Conservation (phyloP, 129 eudicot species). For the Escallonia herrerae region DNA sequence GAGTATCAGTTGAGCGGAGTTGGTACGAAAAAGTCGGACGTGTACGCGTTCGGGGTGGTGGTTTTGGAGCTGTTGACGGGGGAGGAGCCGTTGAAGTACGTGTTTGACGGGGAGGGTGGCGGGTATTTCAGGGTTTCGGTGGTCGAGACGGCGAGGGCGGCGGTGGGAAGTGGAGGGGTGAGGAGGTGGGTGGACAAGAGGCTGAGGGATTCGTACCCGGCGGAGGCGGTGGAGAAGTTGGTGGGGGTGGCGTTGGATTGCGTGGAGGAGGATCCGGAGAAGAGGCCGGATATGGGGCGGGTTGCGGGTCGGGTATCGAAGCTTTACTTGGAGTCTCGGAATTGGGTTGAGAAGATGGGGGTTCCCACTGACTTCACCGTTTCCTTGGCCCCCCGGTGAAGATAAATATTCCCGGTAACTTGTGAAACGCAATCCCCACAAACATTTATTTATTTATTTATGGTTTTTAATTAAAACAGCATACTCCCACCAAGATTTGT, state of each 20-base stretch:
- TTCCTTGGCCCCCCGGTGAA: slow-evolving; percentile 66
- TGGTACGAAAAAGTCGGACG: slow-evolving; percentile 55
- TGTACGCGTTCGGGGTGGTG: slow-evolving; percentile 81
- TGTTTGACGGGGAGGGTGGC: slow-evolving; percentile 24
- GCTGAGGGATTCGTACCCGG: slow-evolving; percentile 82
- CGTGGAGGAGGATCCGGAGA: slow-evolving; percentile 59
- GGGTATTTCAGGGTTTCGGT: slow-evolving; percentile 47
- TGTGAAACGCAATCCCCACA: no score
- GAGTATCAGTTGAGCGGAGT: slow-evolving; percentile 59
- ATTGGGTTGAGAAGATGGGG: slow-evolving; percentile 63
- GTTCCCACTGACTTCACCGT: slow-evolving; percentile 46
- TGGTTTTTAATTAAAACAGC: no score
- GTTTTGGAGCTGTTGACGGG: slow-evolving; percentile 72
- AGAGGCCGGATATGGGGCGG: slow-evolving; percentile 69
- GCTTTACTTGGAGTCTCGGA: slow-evolving; percentile 62
- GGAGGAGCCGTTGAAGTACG: slow-evolving; percentile 51
- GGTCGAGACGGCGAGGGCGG: slow-evolving; percentile 54
- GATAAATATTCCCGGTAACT: no score
- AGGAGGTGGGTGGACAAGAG: slow-evolving; percentile 79
- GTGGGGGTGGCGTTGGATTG: slow-evolving; percentile 56
- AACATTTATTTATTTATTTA: no score
- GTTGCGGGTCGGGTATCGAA: slow-evolving; percentile 67
- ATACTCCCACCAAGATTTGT: no score
- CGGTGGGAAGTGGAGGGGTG: slow-evolving; percentile 39
- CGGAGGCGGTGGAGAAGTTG: slow-evolving; percentile 64